phyloP scores from a whole-genome alignment of 352 stramenopile genomes.

The Phytophthora nicotianae region DNA sequence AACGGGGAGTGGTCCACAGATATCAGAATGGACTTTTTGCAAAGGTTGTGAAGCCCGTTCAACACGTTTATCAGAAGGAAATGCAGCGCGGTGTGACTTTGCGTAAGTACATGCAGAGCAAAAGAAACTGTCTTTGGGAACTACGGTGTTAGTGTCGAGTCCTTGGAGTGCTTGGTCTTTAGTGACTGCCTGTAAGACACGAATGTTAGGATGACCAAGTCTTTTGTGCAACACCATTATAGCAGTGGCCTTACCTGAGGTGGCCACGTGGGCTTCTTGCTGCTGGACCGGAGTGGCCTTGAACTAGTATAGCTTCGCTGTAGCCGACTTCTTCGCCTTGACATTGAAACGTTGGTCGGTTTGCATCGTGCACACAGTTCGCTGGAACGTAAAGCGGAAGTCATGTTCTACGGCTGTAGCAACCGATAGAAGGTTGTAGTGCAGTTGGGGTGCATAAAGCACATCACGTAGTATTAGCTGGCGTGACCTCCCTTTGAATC shows the following conservation, averaged over 20 bases:
- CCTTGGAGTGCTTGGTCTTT: neutral
- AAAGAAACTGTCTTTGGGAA: neutral
- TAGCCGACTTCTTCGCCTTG: neutral
- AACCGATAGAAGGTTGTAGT: neutral
- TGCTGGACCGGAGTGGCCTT: neutral
- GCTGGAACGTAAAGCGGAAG: neutral
- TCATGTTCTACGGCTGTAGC: neutral
- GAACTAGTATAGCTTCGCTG: neutral
- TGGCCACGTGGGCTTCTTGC: neutral
- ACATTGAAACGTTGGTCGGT: neutral
- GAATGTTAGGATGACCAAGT: conserved; percentile 12
- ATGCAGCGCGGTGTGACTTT: conserved; percentile 1
- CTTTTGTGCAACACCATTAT: conserved; percentile 9
- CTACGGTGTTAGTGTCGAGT: neutral
- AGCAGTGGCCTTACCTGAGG: neutral
- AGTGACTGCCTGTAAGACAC: neutral
- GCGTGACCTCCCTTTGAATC: neutral
- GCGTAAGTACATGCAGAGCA: conserved; percentile 3
- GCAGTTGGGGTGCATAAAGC: neutral
- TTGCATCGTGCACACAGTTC: neutral
- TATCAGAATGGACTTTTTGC: conserved; percentile 14
- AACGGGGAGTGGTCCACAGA: conserved; percentile 11
- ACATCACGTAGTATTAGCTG: neutral
- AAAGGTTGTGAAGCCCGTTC: conserved; percentile 1
- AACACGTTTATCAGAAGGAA: conserved; percentile 2